Evolutionary conservation across 257 asterid genomes (phyloP), one percentile per base, ranked within the genome.

Genomic region (Solanum appendiculatum): DNA sequence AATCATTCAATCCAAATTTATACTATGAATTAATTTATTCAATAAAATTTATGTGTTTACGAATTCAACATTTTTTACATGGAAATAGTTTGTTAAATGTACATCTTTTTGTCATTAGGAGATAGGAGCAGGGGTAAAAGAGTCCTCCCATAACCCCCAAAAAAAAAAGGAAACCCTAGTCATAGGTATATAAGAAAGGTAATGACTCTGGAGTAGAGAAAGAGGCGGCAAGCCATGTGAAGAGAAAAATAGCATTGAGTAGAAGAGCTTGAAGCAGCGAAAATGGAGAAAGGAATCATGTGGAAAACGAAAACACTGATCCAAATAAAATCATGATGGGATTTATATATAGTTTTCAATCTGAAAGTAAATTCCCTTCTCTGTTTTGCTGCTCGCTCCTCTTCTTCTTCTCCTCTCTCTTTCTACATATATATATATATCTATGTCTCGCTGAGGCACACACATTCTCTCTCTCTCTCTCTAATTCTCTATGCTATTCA

Each of bases 241-340:
- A 69, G 27, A 25, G 72, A 31, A 66, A 54, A 66, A 77, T n/a
- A 23, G 87, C 87, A 11, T 3, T 13, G n/a, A 36, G 15, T 18
- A 20, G 60, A 44, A 33, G 82, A 85, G 87, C 64, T 85, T 21
- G 87, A 85, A 85, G 83, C 83, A 83, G 83, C 83, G n/a, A 74
- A 70, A 69, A 56, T 44, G 87, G 84, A 13, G 58, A 86, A 6
- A 2, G 84, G 83, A 27, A 7, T 23, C 9, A 72, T 86, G 83
- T 86, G 87, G 83, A 86, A 51, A 86, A 86, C 51, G 87, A 72
- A 86, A 86, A 86, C 83, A 23, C 87, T 8, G 87, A 86, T 31
- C 78, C 60, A 85, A 68, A 70, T 85, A 3, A 31, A 56, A 46
- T 0, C 21, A 84, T 86, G 87, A 86, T 86, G 87, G 83, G 36